Conservation (phyloP, 1,284 basidiomycete genomes). For the Moesziomyces antarcticus region DNA sequence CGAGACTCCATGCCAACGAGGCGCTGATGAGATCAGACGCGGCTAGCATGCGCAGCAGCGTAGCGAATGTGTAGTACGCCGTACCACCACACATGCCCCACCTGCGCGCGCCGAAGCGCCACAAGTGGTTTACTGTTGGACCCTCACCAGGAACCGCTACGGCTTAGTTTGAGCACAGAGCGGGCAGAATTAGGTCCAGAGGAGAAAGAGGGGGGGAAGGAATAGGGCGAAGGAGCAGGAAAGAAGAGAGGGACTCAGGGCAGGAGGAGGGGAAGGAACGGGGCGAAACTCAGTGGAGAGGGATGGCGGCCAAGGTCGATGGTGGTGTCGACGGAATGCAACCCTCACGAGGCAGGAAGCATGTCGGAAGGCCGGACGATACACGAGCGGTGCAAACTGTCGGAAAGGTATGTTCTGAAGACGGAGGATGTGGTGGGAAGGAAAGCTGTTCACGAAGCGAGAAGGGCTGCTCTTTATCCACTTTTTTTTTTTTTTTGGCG, state of each 20-base stretch:
- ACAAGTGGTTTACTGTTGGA: constrained; percentile 39
- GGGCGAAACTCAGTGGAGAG: constrained; percentile 1
- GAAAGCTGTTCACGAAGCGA: neutral
- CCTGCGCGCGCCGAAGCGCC: neutral
- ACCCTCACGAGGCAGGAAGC: no score
- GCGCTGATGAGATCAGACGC: constrained; percentile 16
- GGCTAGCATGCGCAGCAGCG: constrained; percentile 38
- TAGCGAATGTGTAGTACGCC: constrained; percentile 49
- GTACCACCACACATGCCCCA: constrained; percentile 31
- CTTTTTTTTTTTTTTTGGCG: constrained; percentile 2
- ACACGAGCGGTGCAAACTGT: no score
- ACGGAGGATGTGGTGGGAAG: no score
- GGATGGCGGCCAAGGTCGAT: neutral
- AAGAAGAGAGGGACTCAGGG: neutral
- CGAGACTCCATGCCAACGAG: constrained; percentile 17
- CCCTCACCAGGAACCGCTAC: constrained; percentile 57
- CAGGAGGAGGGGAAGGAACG: neutral
- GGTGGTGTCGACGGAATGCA: no score
- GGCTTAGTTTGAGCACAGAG: constrained; percentile 44
- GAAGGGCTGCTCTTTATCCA: neutral
- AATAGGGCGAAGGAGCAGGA: neutral
- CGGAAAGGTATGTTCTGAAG: no score
- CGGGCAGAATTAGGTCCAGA: constrained; percentile 55
- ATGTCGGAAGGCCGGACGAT: no score
- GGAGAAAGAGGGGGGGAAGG: neutral